phyloP scores from a whole-genome alignment of 805 yeast genomes.

The Candida insectalens region DNA sequence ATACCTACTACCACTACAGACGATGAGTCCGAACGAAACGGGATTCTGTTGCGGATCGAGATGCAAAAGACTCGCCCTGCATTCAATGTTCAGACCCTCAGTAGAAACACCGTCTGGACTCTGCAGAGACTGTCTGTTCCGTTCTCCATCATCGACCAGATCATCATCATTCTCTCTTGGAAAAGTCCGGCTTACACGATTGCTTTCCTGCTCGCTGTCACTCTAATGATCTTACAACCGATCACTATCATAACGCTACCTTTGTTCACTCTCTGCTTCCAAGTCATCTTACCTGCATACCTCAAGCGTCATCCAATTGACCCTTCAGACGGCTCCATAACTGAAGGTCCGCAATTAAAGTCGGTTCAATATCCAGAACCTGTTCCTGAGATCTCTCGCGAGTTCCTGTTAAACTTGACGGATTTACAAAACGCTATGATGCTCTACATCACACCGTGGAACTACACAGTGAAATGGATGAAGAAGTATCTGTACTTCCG shows the following conservation, averaged over 20 bases:
- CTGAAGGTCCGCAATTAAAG: conserved; percentile 41
- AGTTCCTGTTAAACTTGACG: conserved; percentile 67
- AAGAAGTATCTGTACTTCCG: conserved; percentile 52
- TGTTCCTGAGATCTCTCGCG: conserved; percentile 69
- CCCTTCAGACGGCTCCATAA: conserved; percentile 23
- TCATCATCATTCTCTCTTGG: conserved; percentile 55
- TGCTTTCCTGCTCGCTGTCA: conserved; percentile 32
- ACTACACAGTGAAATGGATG: conserved; percentile 38
- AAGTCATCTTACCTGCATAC: conserved; percentile 62
- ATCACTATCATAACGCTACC: conserved; percentile 45
- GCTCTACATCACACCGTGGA: conserved; percentile 53
- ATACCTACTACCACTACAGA: conserved; percentile 45
- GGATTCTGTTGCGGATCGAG: conserved; percentile 43
- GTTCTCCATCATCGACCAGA: conserved; percentile 49
- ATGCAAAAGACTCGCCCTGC: conserved; percentile 59
- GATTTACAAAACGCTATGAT: conserved; percentile 79
- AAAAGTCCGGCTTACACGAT: conserved; percentile 50
- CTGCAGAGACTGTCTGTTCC: conserved; percentile 54
- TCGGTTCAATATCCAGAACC: conserved; percentile 52
- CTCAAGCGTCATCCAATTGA: conserved; percentile 56
- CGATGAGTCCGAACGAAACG: conserved; percentile 26
- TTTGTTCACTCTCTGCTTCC: conserved; percentile 38
- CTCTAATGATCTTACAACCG: conserved; percentile 48
- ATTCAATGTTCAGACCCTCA: conserved; percentile 59
- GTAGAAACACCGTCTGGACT: conserved; percentile 53